A percentile compares a stretch with the other conserved stretches of the same genome.
Conservation (phyloP, 306 rosid genomes). For the Citrullus colocynthis region DNA sequence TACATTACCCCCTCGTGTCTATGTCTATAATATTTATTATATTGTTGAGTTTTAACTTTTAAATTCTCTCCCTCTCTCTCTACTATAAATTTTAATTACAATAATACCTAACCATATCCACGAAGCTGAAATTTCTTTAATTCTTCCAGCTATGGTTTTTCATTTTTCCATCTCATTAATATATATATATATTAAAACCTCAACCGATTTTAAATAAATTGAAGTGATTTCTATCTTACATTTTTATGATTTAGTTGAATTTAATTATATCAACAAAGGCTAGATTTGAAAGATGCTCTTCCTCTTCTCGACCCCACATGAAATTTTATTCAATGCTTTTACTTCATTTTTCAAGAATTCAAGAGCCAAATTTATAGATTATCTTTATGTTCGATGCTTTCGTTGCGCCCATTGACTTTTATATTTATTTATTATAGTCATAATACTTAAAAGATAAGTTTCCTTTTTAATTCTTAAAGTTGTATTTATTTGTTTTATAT, state of each 20-base stretch:
- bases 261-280: neutral
- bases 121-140: neutral
- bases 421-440: neutral
- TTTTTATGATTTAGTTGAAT: neutral
- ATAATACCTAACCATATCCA: neutral
- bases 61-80: neutral
- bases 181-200: neutral
- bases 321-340: neutral
- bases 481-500: no score
- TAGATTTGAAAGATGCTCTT: neutral
- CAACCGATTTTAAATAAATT: neutral
- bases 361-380: neutral
- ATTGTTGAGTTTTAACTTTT: neutral
- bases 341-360: neutral
- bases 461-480: neutral
- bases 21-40: neutral
- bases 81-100: neutral
- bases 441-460: neutral
- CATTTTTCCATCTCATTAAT: neutral
- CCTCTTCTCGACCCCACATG: neutral
- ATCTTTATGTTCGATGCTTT: neutral
- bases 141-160: neutral
- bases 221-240: neutral
- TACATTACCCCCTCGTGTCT: slow-evolving; percentile 1
- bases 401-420: neutral